These are phyloP conservation scores for Bidens hawaiensis DNA, from an alignment of 140 eudicot species.

Conservation along the genomic window DNA sequence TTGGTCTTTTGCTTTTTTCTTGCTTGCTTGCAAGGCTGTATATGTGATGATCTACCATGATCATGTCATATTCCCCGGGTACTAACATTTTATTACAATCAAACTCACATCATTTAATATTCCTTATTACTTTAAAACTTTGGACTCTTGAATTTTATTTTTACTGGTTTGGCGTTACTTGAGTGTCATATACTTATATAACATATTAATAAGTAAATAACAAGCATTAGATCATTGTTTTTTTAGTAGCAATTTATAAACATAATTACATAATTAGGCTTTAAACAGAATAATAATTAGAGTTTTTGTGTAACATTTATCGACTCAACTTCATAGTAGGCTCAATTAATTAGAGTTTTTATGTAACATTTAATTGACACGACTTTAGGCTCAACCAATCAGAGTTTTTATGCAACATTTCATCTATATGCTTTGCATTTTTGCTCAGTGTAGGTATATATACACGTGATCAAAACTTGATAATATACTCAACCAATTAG, in stretches of 20 bases:
- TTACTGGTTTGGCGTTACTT: too few relatives aligned
- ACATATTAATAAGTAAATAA: too few relatives aligned
- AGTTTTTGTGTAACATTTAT: too few relatives aligned
- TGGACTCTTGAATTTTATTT: too few relatives aligned
- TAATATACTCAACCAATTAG: background rate
- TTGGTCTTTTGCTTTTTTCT: conserved; percentile 19
- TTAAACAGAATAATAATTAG: too few relatives aligned
- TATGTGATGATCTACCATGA: conserved; percentile 33
- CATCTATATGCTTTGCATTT: too few relatives aligned
- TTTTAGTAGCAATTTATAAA: too few relatives aligned
- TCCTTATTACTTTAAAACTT: too few relatives aligned
- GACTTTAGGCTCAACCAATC: background rate
- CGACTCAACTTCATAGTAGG: background rate
- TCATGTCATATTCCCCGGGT: conserved; percentile 22
- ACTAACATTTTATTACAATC: background rate
- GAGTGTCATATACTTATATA: too few relatives aligned
- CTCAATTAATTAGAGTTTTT: background rate
- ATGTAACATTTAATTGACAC: background rate
- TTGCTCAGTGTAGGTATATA: too few relatives aligned
- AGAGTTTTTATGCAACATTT: background rate
- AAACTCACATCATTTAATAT: too few relatives aligned
- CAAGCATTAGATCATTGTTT: background rate
- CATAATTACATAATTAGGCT: background rate
- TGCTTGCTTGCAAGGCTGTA: conserved; percentile 31
- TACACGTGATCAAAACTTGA: background rate